A percentile compares a stretch with the other conserved stretches of the same genome.
Evolutionary conservation across 345 rosid genomes (phyloP).

Genomic region (Rhodamnia rubescens): DNA sequence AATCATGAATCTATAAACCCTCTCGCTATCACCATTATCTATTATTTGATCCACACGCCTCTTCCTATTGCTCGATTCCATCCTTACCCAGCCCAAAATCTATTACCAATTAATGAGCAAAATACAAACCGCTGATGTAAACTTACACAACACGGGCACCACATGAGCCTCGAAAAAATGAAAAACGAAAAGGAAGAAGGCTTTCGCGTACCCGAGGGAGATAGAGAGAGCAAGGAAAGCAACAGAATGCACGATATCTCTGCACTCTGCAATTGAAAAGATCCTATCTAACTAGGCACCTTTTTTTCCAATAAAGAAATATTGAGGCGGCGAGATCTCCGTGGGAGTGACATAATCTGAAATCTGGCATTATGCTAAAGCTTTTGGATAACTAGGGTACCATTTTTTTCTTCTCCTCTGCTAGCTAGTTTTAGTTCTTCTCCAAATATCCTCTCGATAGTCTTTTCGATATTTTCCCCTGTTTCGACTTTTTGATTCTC

Average conservation of each 20-base stretch:
- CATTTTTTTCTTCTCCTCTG: too few relatives aligned
- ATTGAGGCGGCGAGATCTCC: too few relatives aligned
- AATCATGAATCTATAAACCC: constrained; percentile 25
- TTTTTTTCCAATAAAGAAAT: not conserved
- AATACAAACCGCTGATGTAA: not conserved
- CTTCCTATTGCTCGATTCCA: not conserved
- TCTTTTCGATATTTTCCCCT: too few relatives aligned
- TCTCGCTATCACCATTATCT: not conserved
- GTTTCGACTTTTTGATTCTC: too few relatives aligned
- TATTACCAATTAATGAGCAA: not conserved
- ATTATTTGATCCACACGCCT: constrained; percentile 1
- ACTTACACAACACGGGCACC: not conserved
- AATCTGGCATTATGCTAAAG: too few relatives aligned
- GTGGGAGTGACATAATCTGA: too few relatives aligned
- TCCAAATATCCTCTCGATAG: too few relatives aligned
- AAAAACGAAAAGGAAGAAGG: not conserved
- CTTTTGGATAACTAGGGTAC: too few relatives aligned
- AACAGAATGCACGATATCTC: not conserved
- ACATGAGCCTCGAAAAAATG: not conserved
- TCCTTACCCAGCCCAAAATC: not conserved
- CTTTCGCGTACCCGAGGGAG: not conserved
- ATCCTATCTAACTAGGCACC: too few relatives aligned
- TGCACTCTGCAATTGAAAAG: not conserved
- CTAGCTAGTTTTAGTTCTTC: too few relatives aligned
- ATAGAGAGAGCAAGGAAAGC: not conserved